These are phyloP conservation scores for Trichophyton equinum DNA, from an alignment of 2,329 filamentous ascomycete species.

Conservation along the genomic window DNA sequence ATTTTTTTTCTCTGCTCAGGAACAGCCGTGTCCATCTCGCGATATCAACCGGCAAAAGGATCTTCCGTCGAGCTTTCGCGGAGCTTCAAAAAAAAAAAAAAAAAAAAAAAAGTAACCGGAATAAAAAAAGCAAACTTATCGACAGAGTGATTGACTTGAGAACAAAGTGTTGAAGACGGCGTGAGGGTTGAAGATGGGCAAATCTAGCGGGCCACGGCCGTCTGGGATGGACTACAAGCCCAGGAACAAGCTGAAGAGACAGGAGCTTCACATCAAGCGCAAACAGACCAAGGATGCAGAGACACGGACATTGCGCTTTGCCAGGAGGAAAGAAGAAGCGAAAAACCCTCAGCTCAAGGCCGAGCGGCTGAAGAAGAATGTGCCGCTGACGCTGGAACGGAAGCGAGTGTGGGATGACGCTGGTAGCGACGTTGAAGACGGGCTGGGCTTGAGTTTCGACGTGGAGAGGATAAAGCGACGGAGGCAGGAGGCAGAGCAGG, in stretches of 20 bases:
- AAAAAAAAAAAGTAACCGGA: background rate
- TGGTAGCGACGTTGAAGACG: constrained; percentile 39
- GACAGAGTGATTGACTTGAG: background rate
- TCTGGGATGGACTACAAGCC: constrained; percentile 42
- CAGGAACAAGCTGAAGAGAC: constrained; percentile 66
- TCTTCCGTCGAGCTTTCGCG: background rate
- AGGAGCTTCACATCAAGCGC: constrained; percentile 64
- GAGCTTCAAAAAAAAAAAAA: no score
- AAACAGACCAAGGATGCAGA: constrained; percentile 65
- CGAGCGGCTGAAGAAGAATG: constrained; percentile 62
- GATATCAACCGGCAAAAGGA: background rate
- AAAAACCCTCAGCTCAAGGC: constrained; percentile 65
- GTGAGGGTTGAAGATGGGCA: background rate
- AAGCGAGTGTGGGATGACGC: constrained; percentile 85
- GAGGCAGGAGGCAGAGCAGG: constrained; percentile 34
- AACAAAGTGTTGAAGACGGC: background rate
- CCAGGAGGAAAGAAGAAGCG: constrained; percentile 71
- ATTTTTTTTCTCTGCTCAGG: background rate
- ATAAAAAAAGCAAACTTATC: background rate
- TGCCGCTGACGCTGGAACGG: constrained; percentile 68
- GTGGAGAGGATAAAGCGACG: constrained; percentile 38
- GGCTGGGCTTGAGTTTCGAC: constrained; percentile 36
- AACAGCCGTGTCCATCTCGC: background rate
- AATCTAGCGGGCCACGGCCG: constrained; percentile 34
- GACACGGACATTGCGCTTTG: constrained; percentile 64